Percentiles rank a stretch among this genome's conserved stretches.
Evolutionary conservation across 305 asterid genomes (phyloP).

Genomic region (Coffea humblotiana): DNA sequence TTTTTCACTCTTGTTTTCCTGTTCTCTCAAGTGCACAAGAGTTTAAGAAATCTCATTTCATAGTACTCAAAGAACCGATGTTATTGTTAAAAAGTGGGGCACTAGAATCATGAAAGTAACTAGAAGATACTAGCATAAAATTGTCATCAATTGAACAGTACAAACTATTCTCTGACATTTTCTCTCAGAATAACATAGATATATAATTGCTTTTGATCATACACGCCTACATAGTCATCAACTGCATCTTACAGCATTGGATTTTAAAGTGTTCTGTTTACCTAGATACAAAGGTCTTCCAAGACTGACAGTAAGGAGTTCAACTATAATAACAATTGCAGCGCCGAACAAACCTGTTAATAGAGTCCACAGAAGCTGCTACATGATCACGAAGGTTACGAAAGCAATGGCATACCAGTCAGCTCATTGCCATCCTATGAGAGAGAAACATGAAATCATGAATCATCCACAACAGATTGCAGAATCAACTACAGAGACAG

Average conservation of each 20-base stretch:
- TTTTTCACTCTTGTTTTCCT: background rate
- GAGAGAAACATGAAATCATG: background rate
- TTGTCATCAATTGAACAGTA: background rate
- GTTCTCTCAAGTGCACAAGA: background rate
- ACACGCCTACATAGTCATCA: background rate
- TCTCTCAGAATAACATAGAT: background rate
- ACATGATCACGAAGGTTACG: slow-evolving; percentile 93
- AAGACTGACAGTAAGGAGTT: slow-evolving; percentile 45
- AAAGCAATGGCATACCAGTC: slow-evolving; percentile 97
- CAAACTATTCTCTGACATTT: no score
- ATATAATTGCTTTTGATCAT: background rate
- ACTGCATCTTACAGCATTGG: background rate
- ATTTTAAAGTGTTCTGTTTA: background rate
- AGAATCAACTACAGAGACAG: background rate
- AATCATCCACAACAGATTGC: background rate
- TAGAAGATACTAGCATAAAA: background rate
- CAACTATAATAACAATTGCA: slow-evolving; percentile 22
- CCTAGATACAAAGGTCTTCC: background rate
- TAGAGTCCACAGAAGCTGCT: slow-evolving; percentile 75
- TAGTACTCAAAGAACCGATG: background rate
- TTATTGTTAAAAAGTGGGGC: background rate
- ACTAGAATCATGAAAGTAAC: background rate
- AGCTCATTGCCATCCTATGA: slow-evolving; percentile 86
- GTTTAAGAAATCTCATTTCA: background rate
- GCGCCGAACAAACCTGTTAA: slow-evolving; percentile 75